Conservation (phyloP, 805 yeast genomes). For the Candida chauliodis region DNA sequence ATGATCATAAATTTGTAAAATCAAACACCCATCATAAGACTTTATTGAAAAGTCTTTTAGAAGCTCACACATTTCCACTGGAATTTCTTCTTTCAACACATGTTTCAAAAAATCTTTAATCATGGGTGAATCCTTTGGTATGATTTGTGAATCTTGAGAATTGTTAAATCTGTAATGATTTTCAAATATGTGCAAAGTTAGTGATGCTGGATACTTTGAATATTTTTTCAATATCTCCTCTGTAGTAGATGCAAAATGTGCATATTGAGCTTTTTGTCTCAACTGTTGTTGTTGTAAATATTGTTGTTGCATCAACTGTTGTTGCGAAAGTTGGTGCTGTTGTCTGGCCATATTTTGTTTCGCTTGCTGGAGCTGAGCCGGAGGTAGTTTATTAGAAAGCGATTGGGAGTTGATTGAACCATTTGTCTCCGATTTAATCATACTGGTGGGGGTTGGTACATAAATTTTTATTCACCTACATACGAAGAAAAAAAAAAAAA, state of each 20-base stretch:
- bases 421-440: constrained; percentile 7
- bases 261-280: constrained; percentile 27
- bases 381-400: background rate
- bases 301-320: constrained; percentile 14
- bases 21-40: constrained; percentile 86
- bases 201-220: constrained; percentile 71
- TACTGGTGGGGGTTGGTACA: constrained; percentile 1
- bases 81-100: constrained; percentile 78
- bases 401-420: constrained; percentile 2
- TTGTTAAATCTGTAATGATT: constrained; percentile 90
- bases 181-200: constrained; percentile 87
- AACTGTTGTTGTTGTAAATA: constrained; percentile 19
- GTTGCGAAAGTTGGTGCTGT: constrained; percentile 10
- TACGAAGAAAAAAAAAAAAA: constrained; percentile 4
- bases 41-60: constrained; percentile 80
- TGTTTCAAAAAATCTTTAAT: constrained; percentile 76
- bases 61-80: constrained; percentile 85
- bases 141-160: constrained; percentile 71
- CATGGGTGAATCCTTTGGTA: constrained; percentile 75
- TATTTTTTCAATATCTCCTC: constrained; percentile 75
- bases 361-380: constrained; percentile 13
- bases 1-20: constrained; percentile 84
- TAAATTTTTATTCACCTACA: background rate
- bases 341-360: constrained; percentile 10
- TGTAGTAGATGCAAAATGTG: constrained; percentile 65